Percentiles rank a stretch among this genome's conserved stretches.
These are phyloP conservation scores for Phytophthora rubi DNA, from an alignment of 352 stramenopile genomes.

Conservation along the genomic window DNA sequence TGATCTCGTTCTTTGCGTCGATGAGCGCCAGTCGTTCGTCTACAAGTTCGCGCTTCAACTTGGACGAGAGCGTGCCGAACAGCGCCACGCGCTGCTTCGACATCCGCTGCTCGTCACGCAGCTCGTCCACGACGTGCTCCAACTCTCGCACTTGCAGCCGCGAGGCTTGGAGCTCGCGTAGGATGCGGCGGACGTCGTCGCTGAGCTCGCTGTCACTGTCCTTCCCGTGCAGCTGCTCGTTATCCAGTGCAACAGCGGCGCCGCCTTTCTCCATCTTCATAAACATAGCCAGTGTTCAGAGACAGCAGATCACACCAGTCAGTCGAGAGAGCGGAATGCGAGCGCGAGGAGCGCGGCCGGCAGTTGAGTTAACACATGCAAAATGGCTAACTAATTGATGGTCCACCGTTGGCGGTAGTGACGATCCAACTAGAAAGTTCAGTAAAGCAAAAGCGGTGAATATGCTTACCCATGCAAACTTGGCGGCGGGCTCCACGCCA, in stretches of 20 bases:
- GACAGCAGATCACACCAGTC: slow-evolving; percentile 44
- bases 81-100: slow-evolving; percentile 58
- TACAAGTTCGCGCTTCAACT: slow-evolving; percentile 80
- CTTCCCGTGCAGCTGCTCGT: slow-evolving; percentile 44
- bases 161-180: slow-evolving; percentile 41
- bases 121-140: slow-evolving; percentile 51
- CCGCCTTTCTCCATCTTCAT: slow-evolving; percentile 57
- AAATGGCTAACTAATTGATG: slow-evolving; percentile 43
- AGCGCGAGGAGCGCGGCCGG: slow-evolving; percentile 3
- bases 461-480: slow-evolving; percentile 40
- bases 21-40: slow-evolving; percentile 80
- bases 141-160: slow-evolving; percentile 44
- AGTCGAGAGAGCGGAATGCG: slow-evolving; percentile 27
- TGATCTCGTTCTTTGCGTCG: slow-evolving; percentile 68
- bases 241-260: slow-evolving; percentile 29
- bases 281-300: slow-evolving; percentile 53
- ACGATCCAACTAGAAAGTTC: slow-evolving; percentile 34
- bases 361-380: slow-evolving; percentile 30
- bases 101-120: slow-evolving; percentile 65
- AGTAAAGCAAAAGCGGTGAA: slow-evolving; percentile 12
- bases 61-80: slow-evolving; percentile 59
- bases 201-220: slow-evolving; percentile 26
- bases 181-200: slow-evolving; percentile 35
- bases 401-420: slow-evolving; percentile 36
- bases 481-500: slow-evolving; percentile 35